Conservation (phyloP, 768 basidiomycete species). For the Naematelia encephala region DNA sequence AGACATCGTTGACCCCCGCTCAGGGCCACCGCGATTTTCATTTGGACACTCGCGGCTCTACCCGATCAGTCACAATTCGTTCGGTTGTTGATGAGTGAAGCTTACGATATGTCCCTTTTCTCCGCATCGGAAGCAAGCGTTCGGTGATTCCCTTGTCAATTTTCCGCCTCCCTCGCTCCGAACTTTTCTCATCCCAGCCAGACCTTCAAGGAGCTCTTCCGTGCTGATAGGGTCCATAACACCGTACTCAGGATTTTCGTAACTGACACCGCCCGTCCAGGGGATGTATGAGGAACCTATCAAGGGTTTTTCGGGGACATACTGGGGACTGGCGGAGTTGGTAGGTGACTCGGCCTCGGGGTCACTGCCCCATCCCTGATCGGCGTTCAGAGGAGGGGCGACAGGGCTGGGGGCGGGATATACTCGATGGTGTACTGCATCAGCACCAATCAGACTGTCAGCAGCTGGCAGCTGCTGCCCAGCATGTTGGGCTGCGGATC, state of each 20-base stretch:
- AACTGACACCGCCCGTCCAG: conserved; percentile 10
- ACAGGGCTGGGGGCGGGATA: conserved; percentile 32
- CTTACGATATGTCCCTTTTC: conserved; percentile 17
- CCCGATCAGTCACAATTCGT: background rate
- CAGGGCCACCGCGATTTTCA: too few species aligned
- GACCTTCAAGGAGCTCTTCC: conserved; percentile 17
- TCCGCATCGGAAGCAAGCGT: conserved; percentile 10
- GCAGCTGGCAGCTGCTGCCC: background rate
- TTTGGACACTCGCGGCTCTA: conserved; percentile 14
- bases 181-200: conserved; percentile 4
- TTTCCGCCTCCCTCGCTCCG: background rate
- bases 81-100: background rate
- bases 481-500: background rate
- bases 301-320: background rate
- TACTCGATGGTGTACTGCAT: conserved; percentile 8
- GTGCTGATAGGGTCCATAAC: background rate
- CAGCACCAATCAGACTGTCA: background rate
- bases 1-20: background rate
- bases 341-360: background rate
- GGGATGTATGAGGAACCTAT: background rate
- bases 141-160: conserved; percentile 4
- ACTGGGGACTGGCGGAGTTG: background rate
- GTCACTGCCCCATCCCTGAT: conserved; percentile 24
- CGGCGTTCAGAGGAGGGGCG: conserved; percentile 17
- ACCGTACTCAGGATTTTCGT: conserved; percentile 11